A percentile compares a stretch with the other conserved stretches of the same genome.
phyloP scores from a whole-genome alignment of 2,329 filamentous ascomycete genomes.

The Aschersonia sp. region DNA sequence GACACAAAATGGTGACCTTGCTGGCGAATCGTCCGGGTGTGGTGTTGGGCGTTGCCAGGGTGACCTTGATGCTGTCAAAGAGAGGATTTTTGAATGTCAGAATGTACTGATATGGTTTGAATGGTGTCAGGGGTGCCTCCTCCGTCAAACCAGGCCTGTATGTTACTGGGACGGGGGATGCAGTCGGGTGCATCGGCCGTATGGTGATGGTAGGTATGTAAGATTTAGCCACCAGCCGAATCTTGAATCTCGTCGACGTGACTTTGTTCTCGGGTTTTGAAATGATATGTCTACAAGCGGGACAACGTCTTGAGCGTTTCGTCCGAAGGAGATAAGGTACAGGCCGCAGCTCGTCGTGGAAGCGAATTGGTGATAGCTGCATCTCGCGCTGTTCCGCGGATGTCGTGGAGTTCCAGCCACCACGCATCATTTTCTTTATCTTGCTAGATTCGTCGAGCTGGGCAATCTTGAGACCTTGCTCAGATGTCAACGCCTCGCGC shows the following conservation, averaged over 20 bases:
- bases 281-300: constrained; percentile 84
- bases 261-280: constrained; percentile 89
- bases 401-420: constrained; percentile 50
- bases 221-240: constrained; percentile 74
- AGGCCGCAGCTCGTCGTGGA: constrained; percentile 63
- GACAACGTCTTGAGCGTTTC: constrained; percentile 87
- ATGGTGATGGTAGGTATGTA: constrained; percentile 77
- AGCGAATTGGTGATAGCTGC: constrained; percentile 42
- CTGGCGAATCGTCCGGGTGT: constrained; percentile 66
- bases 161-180: constrained; percentile 18
- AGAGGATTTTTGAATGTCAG: constrained; percentile 88
- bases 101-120: constrained; percentile 60
- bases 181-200: constrained; percentile 37
- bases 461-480: constrained; percentile 57
- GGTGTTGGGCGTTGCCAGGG: constrained; percentile 66
- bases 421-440: constrained; percentile 41
- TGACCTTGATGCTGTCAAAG: constrained; percentile 80
- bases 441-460: constrained; percentile 45
- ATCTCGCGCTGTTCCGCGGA: constrained; percentile 31
- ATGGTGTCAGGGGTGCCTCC: constrained; percentile 32
- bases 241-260: constrained; percentile 77
- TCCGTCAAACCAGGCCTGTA: constrained; percentile 15
- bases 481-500: constrained; percentile 58
- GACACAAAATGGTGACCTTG: constrained; percentile 82
- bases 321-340: constrained; percentile 73